Evolutionary conservation across 352 stramenopile species (phyloP).

Genomic region (Phytopythium mirpurense): DNA sequence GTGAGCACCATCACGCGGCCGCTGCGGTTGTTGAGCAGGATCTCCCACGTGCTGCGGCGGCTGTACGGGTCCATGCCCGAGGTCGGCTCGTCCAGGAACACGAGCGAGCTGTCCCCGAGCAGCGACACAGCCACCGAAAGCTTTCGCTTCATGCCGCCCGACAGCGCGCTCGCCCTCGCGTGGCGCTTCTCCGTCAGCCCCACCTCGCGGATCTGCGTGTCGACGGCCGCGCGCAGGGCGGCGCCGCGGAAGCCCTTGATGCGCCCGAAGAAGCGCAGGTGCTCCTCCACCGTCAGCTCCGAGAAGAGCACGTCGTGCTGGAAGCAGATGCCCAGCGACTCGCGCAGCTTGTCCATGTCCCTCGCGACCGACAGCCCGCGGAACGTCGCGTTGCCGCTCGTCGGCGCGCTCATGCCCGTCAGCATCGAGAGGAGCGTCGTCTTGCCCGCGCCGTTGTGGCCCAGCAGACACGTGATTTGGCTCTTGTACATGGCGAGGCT

Average conservation of each 20-base stretch:
- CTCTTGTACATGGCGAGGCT: constrained; percentile 88
- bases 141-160: constrained; percentile 90
- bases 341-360: constrained; percentile 75
- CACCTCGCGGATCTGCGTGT: constrained; percentile 43
- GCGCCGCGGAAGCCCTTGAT: constrained; percentile 38
- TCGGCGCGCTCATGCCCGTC: constrained; percentile 71
- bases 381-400: constrained; percentile 56
- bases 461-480: constrained; percentile 89
- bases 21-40: constrained; percentile 55
- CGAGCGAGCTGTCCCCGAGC: constrained; percentile 77
- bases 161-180: constrained; percentile 52
- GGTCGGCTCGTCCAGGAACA: constrained; percentile 91
- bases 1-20: constrained; percentile 83
- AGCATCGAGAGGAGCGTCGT: constrained; percentile 90
- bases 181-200: constrained; percentile 60
- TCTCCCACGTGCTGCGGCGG: constrained; percentile 90
- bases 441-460: constrained; percentile 92
- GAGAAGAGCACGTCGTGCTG: constrained; percentile 81
- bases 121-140: constrained; percentile 89
- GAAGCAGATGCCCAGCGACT: constrained; percentile 71
- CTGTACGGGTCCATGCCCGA: constrained; percentile 95
- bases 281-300: constrained; percentile 71
- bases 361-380: constrained; percentile 62
- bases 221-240: not conserved
- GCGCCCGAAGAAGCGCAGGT: constrained; percentile 62